Evolutionary conservation across 768 basidiomycete genomes (phyloP).

Genomic region (Lentinula aciculospora): DNA sequence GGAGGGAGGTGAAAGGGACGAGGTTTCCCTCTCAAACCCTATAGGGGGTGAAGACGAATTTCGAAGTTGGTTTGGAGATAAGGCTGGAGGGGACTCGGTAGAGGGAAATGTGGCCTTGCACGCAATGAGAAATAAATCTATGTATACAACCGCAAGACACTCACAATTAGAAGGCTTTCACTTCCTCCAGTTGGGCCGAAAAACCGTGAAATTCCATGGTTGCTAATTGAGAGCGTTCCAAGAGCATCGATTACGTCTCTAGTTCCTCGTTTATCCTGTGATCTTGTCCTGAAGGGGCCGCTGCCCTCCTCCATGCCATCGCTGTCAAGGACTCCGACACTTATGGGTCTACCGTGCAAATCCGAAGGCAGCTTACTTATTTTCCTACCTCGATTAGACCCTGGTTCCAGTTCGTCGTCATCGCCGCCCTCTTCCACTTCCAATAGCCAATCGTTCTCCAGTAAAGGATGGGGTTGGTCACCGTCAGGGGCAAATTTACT

Average conservation of each 20-base stretch:
- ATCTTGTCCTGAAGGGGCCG: not conserved
- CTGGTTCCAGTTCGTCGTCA: constrained; percentile 4
- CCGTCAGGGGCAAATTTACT: constrained; percentile 26
- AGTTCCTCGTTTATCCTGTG: not conserved
- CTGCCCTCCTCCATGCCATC: not conserved
- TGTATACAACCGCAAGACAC: not conserved
- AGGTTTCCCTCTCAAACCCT: not conserved
- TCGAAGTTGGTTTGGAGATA: not conserved
- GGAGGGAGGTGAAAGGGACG: constrained; percentile 2
- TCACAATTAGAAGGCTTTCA: constrained; percentile 22
- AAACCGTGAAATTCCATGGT: constrained; percentile 30
- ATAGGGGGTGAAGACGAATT: constrained; percentile 1
- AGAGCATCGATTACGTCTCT: constrained; percentile 24
- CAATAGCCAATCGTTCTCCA: constrained; percentile 25
- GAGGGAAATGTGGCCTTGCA: not conserved
- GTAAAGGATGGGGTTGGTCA: constrained; percentile 32
- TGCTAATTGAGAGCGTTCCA: constrained; percentile 31
- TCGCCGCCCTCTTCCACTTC: constrained; percentile 11
- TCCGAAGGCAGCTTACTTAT: not conserved
- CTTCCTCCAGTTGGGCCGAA: constrained; percentile 38
- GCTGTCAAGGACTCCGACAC: not conserved
- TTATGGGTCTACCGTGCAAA: not conserved
- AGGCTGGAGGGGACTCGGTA: not conserved
- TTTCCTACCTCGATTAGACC: constrained; percentile 5
- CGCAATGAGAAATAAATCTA: not conserved